phyloP scores from a whole-genome alignment of 805 yeast species.

The Yamadazyma kitorensis region DNA sequence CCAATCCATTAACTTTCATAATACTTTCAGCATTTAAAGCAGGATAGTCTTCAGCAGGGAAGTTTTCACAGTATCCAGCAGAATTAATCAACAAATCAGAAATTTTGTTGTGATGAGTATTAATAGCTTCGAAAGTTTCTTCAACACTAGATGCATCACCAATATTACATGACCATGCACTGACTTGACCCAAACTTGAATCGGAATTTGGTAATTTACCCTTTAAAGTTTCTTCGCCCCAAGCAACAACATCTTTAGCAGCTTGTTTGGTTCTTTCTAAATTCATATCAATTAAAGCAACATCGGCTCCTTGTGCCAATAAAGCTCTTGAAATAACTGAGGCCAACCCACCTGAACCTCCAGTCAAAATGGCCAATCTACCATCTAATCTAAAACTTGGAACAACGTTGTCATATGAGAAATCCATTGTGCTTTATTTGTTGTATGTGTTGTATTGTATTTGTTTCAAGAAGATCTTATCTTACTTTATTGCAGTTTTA shows the following conservation, averaged over 20 bases:
- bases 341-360: slow-evolving; percentile 80
- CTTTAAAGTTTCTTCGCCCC: slow-evolving; percentile 48
- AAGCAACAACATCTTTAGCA: slow-evolving; percentile 44
- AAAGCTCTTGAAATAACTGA: slow-evolving; percentile 63
- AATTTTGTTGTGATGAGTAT: slow-evolving; percentile 55
- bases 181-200: slow-evolving; percentile 24
- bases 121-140: slow-evolving; percentile 49
- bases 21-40: slow-evolving; percentile 64
- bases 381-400: slow-evolving; percentile 70
- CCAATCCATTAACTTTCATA: slow-evolving; percentile 70
- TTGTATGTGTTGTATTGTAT: background rate
- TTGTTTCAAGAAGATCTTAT: no score
- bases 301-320: slow-evolving; percentile 72
- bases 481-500: no score
- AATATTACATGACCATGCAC: slow-evolving; percentile 74
- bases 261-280: slow-evolving; percentile 55
- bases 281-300: slow-evolving; percentile 71
- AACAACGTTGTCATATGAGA: slow-evolving; percentile 44
- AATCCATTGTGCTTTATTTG: slow-evolving; percentile 20
- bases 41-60: slow-evolving; percentile 75
- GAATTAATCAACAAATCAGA: slow-evolving; percentile 70
- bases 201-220: slow-evolving; percentile 22
- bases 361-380: slow-evolving; percentile 70
- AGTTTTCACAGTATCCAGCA: slow-evolving; percentile 85
- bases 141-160: slow-evolving; percentile 62